Conservation (phyloP, 345 rosid genomes). For the Syzygium jambos region DNA sequence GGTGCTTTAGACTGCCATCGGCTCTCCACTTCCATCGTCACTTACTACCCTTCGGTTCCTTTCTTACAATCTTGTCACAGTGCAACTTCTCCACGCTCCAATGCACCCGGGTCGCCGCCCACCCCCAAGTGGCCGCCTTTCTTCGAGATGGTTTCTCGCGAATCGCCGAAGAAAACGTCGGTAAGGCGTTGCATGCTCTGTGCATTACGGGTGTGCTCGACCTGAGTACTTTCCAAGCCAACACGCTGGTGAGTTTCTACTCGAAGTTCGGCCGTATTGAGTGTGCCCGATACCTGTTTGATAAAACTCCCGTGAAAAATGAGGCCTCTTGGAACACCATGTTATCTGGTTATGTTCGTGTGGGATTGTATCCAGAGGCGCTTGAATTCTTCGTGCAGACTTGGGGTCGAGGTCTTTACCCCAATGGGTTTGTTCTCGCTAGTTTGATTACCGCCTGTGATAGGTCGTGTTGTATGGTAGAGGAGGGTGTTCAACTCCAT, state of each 20-base stretch:
- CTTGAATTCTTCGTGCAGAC: slow-evolving; percentile 33
- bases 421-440: slow-evolving; percentile 53
- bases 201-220: slow-evolving; percentile 45
- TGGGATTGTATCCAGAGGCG: slow-evolving; percentile 33
- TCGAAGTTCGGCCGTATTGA: slow-evolving; percentile 32
- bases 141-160: slow-evolving; percentile 69
- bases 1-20: background rate
- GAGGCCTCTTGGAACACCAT: slow-evolving; percentile 81
- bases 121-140: slow-evolving; percentile 33
- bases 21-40: background rate
- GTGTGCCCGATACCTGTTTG: slow-evolving; percentile 63
- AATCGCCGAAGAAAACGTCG: slow-evolving; percentile 37
- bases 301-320: slow-evolving; percentile 51
- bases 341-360: slow-evolving; percentile 63
- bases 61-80: background rate
- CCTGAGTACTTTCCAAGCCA: slow-evolving; percentile 32
- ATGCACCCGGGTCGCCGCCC: slow-evolving; percentile 50
- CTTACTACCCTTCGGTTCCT: background rate
- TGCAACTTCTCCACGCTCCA: slow-evolving; percentile 10
- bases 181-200: slow-evolving; percentile 70
- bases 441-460: slow-evolving; percentile 77
- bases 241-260: slow-evolving; percentile 71
- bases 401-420: slow-evolving; percentile 30
- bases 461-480: slow-evolving; percentile 46
- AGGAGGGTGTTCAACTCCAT: slow-evolving; percentile 68